A percentile compares a stretch with the other conserved stretches of the same genome.
phyloP scores from a whole-genome alignment of 768 basidiomycete species.

The Boletales sp. region DNA sequence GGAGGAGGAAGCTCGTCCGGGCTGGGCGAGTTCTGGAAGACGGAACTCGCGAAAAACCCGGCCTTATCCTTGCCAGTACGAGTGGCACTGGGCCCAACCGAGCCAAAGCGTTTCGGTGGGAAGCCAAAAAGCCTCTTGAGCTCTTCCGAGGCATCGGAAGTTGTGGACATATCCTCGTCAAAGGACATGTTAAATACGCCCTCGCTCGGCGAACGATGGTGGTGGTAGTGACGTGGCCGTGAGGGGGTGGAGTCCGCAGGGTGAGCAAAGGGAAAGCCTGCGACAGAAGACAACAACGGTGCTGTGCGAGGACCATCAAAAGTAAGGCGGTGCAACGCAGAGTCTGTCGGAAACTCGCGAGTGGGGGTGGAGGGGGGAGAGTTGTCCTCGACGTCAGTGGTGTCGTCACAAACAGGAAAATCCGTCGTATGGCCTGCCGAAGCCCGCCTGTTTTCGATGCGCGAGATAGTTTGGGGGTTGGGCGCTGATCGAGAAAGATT shows the following conservation, averaged over 20 bases:
- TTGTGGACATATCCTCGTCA: conserved; percentile 55
- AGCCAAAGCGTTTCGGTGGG: conserved; percentile 27
- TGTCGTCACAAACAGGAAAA: conserved; percentile 75
- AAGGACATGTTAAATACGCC: conserved; percentile 74
- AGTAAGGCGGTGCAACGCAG: conserved; percentile 32
- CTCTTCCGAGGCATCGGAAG: conserved; percentile 39
- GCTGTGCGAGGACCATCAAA: conserved; percentile 49
- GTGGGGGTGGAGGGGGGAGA: conserved; percentile 54
- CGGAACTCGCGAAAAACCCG: conserved; percentile 73
- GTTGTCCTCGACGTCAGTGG: conserved; percentile 45
- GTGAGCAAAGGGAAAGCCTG: conserved; percentile 39
- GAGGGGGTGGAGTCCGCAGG: conserved; percentile 35
- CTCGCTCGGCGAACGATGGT: conserved; percentile 65
- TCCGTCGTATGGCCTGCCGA: conserved; percentile 29
- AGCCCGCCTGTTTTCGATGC: conserved; percentile 31
- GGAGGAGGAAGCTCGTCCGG: conserved; percentile 78
- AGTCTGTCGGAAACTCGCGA: conserved; percentile 33
- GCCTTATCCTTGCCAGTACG: conserved; percentile 32
- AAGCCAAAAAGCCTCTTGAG: conserved; percentile 33
- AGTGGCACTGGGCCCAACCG: conserved; percentile 24
- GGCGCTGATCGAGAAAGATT: conserved; percentile 54
- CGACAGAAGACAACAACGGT: conserved; percentile 40
- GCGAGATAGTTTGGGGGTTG: conserved; percentile 32
- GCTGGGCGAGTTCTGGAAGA: conserved; percentile 84
- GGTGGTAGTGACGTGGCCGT: conserved; percentile 41